These are phyloP conservation scores for Phytophthora kernoviae DNA, from an alignment of 352 stramenopile species.

Conservation along the genomic window DNA sequence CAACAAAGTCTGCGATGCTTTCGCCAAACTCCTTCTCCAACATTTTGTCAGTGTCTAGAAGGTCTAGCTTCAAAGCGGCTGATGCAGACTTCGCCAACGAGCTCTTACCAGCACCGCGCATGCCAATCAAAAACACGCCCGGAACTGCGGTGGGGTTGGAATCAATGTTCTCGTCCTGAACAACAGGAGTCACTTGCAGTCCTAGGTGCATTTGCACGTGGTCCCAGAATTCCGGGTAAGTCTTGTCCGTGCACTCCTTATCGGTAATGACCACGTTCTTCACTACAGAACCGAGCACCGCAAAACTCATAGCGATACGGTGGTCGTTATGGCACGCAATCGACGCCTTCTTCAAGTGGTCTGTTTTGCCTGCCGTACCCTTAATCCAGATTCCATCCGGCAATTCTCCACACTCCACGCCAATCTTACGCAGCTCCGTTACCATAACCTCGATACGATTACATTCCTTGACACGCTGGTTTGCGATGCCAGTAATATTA, in stretches of 20 bases:
- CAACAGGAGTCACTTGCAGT: constrained; percentile 56
- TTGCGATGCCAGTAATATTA: constrained; percentile 98
- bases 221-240: constrained; percentile 97
- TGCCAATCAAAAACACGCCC: constrained; percentile 84
- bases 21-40: constrained; percentile 72
- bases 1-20: constrained; percentile 74
- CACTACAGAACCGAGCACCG: constrained; percentile 91
- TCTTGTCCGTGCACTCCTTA: constrained; percentile 98
- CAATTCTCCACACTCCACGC: constrained; percentile 80
- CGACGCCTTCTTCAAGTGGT: constrained; percentile 57
- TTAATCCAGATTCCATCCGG: constrained; percentile 83
- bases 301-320: constrained; percentile 98
- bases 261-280: constrained; percentile 95
- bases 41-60: constrained; percentile 83
- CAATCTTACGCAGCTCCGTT: constrained; percentile 95
- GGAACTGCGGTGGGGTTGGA: constrained; percentile 24
- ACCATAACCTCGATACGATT: constrained; percentile 98
- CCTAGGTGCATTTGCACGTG: constrained; percentile 71
- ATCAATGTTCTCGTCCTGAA: constrained; percentile 25
- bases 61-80: constrained; percentile 46
- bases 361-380: constrained; percentile 54
- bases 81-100: constrained; percentile 70
- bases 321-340: constrained; percentile 97
- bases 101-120: constrained; percentile 88
- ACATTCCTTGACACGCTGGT: constrained; percentile 98